These are phyloP conservation scores for Staphylotrichum tortipilum DNA, from an alignment of 495 filamentous ascomycete genomes.

Conservation along the genomic window DNA sequence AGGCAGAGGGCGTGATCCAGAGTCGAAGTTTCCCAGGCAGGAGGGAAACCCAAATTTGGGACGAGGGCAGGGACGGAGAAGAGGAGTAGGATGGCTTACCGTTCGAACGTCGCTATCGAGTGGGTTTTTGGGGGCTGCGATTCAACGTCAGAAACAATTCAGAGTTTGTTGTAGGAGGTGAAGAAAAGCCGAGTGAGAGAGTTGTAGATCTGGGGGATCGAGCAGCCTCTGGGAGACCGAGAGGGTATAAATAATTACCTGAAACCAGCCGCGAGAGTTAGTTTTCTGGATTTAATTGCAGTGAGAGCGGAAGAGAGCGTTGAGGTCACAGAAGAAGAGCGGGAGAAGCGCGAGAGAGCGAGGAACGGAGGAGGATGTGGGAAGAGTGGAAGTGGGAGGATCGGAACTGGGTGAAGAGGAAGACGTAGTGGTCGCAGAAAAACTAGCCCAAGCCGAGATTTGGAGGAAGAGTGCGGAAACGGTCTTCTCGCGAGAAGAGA, in stretches of 20 bases:
- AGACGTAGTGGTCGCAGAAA: constrained; percentile 1
- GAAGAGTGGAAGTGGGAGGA: background rate
- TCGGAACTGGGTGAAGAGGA: background rate
- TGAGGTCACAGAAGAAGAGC: background rate
- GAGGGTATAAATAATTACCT: constrained; percentile 1
- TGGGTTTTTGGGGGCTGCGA: background rate
- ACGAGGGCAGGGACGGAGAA: background rate
- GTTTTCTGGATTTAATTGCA: background rate
- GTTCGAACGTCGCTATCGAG: background rate
- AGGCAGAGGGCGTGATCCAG: too few species aligned
- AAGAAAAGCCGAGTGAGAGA: background rate
- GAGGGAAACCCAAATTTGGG: too few species aligned
- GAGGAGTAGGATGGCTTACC: background rate
- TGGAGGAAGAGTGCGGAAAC: too few species aligned
- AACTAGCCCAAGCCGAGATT: too few species aligned
- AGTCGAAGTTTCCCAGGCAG: too few species aligned
- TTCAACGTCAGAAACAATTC: background rate
- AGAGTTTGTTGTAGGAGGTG: background rate
- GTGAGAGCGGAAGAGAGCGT: background rate
- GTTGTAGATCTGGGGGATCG: background rate
- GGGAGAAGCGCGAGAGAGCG: too few species aligned
- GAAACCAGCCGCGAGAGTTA: background rate
- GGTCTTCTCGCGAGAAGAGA: too few species aligned
- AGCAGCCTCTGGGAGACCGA: background rate
- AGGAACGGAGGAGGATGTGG: background rate